Evolutionary conservation across 495 filamentous ascomycete species (phyloP), one percentile per base, ranked within the genome.

Genomic region (Hypomontagnella submonticulosa): DNA sequence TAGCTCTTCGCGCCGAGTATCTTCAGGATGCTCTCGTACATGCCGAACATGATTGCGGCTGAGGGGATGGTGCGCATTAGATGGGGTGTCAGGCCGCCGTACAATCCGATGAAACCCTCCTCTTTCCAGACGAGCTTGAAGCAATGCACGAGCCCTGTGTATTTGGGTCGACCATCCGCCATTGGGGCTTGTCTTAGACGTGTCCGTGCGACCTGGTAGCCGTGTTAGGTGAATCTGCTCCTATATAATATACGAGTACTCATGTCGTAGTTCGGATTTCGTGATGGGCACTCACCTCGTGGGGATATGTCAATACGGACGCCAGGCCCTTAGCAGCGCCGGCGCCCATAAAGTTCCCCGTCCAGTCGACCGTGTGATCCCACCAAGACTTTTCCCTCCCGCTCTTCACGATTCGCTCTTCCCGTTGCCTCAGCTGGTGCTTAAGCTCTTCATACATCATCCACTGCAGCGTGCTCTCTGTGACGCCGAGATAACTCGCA

Each of bases 21-120:
- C 38, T 85, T 85, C 49, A 96, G 78, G 58, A 95, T 91, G 27
- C 84, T 87, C 75, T 96, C 92, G 75, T 96, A 97, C 75, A 92
- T 93, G 59, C 92, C 92, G 69, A 96, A 93, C 83, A 93, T 96
- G 72, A 97, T 93, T 50, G 90, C 90, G 10, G 92, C 92, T 49
- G 90, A 92, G 4, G 92, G 92, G 3, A 97, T 91, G 10, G 92
- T 92, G 34, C 92, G 85, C 62, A 94, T 81, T 69, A 97, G 87
- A 73, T 97, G 92, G 19, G 92, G 91, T 27, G 90, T 92, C 70
- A 97, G 76, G 11, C 92, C 93, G 55, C 92, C 92, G 70, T 97
- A 97, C 52, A 97, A 76, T 6, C 86, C 89, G 1, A 84, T 81
- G 77, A 95, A 82, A 30, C 92, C 91, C 78, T 97, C 92, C 73